Evolutionary conservation across 2,329 filamentous ascomycete species (phyloP).

Genomic region (Clarireedia monteithiana): DNA sequence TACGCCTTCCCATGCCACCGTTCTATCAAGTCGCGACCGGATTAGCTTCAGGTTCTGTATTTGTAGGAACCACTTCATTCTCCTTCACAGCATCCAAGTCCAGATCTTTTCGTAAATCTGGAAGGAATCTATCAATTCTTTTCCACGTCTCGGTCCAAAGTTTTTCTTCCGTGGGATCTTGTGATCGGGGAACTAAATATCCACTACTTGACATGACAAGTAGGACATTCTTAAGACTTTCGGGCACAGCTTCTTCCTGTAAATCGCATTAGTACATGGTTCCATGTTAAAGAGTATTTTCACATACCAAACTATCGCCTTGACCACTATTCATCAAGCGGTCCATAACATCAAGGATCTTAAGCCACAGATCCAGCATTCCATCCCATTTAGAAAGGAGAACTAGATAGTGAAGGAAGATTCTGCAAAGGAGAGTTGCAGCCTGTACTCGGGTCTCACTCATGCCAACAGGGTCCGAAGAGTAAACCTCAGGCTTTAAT

Average conservation of each 20-base stretch:
- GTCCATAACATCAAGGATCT: constrained; percentile 91
- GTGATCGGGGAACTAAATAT: constrained; percentile 65
- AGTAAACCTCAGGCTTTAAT: constrained; percentile 90
- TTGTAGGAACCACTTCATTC: no score
- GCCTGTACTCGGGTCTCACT: constrained; percentile 89
- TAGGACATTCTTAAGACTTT: constrained; percentile 92
- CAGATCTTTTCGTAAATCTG: constrained; percentile 46
- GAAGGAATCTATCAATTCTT: constrained; percentile 56
- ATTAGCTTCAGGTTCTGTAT: no score
- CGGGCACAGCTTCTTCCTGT: constrained; percentile 88
- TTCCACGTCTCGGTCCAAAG: constrained; percentile 59
- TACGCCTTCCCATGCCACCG: no score
- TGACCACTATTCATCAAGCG: constrained; percentile 93
- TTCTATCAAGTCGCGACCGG: no score
- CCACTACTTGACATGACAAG: constrained; percentile 91
- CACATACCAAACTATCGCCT: constrained; percentile 73
- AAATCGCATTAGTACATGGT: constrained; percentile 8
- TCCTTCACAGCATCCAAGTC: no score
- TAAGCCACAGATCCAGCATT: constrained; percentile 85
- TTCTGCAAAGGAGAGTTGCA: constrained; percentile 85
- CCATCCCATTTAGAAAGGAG: constrained; percentile 78
- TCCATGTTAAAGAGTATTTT: neutral
- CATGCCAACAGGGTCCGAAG: constrained; percentile 87
- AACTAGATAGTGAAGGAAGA: constrained; percentile 89
- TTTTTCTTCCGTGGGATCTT: constrained; percentile 46